Percentiles rank a stretch among this genome's conserved stretches.
Conservation (phyloP, 768 basidiomycete genomes). For the Suillus brevipes region DNA sequence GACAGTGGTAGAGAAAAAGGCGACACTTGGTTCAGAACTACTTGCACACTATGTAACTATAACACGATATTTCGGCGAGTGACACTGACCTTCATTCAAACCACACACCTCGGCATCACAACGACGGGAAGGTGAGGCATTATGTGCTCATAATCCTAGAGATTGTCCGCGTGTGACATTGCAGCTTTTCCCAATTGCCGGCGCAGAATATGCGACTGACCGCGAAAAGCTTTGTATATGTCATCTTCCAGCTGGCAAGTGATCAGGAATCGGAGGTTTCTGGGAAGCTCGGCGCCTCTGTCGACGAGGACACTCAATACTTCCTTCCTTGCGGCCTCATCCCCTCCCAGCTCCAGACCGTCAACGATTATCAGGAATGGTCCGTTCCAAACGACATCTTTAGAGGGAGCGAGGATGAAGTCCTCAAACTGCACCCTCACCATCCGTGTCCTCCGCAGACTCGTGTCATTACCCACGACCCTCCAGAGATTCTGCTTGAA, state of each 20-base stretch:
- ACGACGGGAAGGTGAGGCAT: background rate
- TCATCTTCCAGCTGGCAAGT: conserved; percentile 30
- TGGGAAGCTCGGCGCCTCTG: conserved; percentile 15
- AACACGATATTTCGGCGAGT: too few relatives aligned
- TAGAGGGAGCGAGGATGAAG: conserved; percentile 19
- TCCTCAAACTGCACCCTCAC: conserved; percentile 27
- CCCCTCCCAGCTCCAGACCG: conserved; percentile 31
- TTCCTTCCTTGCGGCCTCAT: conserved; percentile 15
- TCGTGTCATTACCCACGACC: conserved; percentile 7
- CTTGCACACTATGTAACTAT: too few relatives aligned
- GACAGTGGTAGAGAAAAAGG: too few relatives aligned
- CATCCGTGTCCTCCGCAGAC: conserved; percentile 19
- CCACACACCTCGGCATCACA: background rate
- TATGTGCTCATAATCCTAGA: background rate
- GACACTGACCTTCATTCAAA: background rate
- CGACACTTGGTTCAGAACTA: too few relatives aligned
- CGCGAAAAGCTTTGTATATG: conserved; percentile 10
- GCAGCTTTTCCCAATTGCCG: background rate
- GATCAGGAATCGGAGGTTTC: conserved; percentile 26
- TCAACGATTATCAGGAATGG: conserved; percentile 38
- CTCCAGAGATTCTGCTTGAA: conserved; percentile 19
- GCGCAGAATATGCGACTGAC: conserved; percentile 12
- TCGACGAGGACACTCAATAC: conserved; percentile 23
- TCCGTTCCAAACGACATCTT: conserved; percentile 22
- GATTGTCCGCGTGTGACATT: background rate